A percentile compares a stretch with the other conserved stretches of the same genome.
phyloP scores from a whole-genome alignment of 2,329 filamentous ascomycete species.

The Aspergillus amoenus region DNA sequence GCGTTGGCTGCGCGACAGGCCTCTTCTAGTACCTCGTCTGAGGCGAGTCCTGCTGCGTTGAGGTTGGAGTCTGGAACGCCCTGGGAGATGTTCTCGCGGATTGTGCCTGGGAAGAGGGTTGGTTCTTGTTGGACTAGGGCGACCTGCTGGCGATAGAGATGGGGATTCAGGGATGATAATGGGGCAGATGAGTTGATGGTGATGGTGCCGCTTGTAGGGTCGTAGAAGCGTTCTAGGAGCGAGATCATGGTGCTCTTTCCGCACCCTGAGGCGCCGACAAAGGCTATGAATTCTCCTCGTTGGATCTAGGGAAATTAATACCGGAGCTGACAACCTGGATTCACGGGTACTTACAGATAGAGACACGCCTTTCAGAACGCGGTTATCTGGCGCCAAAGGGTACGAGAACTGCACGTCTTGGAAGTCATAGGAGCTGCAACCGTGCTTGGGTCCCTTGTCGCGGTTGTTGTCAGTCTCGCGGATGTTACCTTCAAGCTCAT shows the following conservation, averaged over 20 bases:
- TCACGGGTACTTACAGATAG: constrained; percentile 15
- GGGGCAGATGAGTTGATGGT: constrained; percentile 59
- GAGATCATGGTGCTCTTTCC: constrained; percentile 68
- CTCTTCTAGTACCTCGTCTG: constrained; percentile 68
- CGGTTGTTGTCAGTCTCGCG: constrained; percentile 47
- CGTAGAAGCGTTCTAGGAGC: constrained; percentile 67
- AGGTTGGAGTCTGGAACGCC: not conserved
- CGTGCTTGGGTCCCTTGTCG: constrained; percentile 15
- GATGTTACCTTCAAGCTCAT: constrained; percentile 44
- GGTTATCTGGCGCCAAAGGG: constrained; percentile 22
- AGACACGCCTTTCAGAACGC: constrained; percentile 29
- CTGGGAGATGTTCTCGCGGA: constrained; percentile 60
- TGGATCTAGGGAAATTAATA: constrained; percentile 31
- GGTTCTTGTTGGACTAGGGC: constrained; percentile 75
- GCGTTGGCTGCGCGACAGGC: constrained; percentile 90
- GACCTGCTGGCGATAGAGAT: constrained; percentile 62
- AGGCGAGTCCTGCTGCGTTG: not conserved
- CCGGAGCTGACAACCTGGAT: not conserved
- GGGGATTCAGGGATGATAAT: constrained; percentile 59
- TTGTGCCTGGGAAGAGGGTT: constrained; percentile 67
- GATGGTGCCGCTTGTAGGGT: constrained; percentile 63
- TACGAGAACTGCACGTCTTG: constrained; percentile 47
- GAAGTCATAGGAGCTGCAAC: constrained; percentile 36
- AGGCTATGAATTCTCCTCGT: constrained; percentile 53
- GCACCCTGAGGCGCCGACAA: constrained; percentile 59